Conservation (phyloP, 345 rosid species). For the Schrenkiella parvula region DNA sequence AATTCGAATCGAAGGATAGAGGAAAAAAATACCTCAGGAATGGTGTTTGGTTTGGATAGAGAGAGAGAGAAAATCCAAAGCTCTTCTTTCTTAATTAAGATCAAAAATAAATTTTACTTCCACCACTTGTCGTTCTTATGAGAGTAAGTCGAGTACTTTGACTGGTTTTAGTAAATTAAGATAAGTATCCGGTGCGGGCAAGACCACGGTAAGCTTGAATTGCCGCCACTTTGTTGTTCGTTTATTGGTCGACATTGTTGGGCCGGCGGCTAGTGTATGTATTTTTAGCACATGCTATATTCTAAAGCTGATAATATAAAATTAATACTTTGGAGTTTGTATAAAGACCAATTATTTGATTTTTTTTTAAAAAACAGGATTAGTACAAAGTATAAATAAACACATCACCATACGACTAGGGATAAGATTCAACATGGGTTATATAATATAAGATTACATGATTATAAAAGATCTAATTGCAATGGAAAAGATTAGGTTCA, state of each 20-base stretch:
- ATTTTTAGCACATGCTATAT: slow-evolving; percentile 28
- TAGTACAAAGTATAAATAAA: not conserved
- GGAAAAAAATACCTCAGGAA: not conserved
- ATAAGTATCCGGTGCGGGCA: not conserved
- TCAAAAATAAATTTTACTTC: slow-evolving; percentile 3
- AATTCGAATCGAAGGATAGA: slow-evolving; percentile 7
- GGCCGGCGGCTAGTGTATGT: slow-evolving; percentile 30
- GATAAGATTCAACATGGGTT: slow-evolving; percentile 10
- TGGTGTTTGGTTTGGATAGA: slow-evolving; percentile 22
- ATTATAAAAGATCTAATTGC: not conserved
- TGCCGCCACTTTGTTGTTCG: slow-evolving; percentile 18
- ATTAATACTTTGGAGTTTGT: not conserved
- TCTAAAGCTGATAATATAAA: slow-evolving; percentile 1
- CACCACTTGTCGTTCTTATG: not conserved
- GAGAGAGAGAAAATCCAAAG: not conserved
- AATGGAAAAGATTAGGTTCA: not conserved
- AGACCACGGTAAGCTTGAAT: not conserved
- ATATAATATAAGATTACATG: not conserved
- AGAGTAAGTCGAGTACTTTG: slow-evolving; percentile 20
- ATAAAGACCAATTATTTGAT: not conserved
- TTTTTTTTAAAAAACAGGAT: not conserved
- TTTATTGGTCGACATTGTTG: slow-evolving; percentile 1
- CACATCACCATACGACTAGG: not conserved
- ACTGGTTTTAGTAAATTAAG: slow-evolving; percentile 21
- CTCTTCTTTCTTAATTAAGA: not conserved